These are phyloP conservation scores for Blastomyces parvus DNA, from an alignment of 2,329 filamentous ascomycete genomes.

Conservation along the genomic window DNA sequence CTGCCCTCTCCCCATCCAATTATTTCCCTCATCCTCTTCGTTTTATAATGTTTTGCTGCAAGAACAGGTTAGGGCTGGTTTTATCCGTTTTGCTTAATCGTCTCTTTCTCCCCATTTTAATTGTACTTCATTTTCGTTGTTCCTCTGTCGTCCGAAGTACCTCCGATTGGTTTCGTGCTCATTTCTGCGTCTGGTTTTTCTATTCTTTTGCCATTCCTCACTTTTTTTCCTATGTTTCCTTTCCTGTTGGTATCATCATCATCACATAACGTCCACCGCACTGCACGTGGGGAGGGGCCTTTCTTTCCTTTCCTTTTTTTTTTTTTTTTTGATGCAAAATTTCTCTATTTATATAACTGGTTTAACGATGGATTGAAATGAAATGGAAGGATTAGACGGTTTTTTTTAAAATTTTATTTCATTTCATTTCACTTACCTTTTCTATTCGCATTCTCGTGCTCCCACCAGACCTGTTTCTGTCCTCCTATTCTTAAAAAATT, in stretches of 20 bases:
- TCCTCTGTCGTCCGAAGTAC: not conserved
- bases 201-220: not conserved
- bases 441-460: not conserved
- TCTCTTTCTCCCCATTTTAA: not conserved
- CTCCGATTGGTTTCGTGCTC: not conserved
- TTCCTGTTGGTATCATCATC: not conserved
- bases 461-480: no score
- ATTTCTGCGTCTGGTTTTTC: not conserved
- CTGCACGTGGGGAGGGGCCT: not conserved
- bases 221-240: not conserved
- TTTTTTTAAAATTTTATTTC: not conserved
- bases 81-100: not conserved
- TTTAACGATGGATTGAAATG: constrained; percentile 4
- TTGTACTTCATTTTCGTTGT: not conserved
- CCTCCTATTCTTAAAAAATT: no score
- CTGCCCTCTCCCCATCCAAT: not conserved
- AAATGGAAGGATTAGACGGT: constrained; percentile 6
- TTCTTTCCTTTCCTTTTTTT: not conserved
- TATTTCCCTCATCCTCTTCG: not conserved
- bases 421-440: not conserved
- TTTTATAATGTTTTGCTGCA: not conserved
- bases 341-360: not conserved
- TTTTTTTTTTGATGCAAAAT: constrained; percentile 4
- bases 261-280: not conserved
- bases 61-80: constrained; percentile 1